Conservation (phyloP, 305 asterid species). For the Fraxinus xanthoxyloides region DNA sequence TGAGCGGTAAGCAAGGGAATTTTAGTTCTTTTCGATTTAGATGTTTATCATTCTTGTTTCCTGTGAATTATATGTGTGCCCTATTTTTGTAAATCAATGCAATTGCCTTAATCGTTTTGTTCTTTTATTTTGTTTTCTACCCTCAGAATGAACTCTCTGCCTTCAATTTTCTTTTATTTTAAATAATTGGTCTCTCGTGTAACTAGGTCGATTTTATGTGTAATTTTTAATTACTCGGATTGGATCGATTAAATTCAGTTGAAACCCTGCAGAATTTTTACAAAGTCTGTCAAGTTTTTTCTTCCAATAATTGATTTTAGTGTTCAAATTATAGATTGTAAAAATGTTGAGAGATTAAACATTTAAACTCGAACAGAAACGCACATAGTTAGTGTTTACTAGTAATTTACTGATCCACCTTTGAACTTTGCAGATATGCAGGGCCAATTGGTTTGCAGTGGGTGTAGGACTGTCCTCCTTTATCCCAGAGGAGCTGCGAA, state of each 20-base stretch:
- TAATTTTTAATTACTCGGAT: background rate
- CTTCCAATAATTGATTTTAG: background rate
- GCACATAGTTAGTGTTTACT: background rate
- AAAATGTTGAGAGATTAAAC: background rate
- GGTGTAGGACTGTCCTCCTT: constrained; percentile 78
- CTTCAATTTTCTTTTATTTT: background rate
- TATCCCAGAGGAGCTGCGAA: constrained; percentile 87
- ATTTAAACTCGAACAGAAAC: background rate
- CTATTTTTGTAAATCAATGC: background rate
- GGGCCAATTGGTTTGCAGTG: constrained; percentile 77
- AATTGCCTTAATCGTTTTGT: background rate
- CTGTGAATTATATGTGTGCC: background rate
- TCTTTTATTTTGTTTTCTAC: background rate
- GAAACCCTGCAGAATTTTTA: constrained; percentile 1
- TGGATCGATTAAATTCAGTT: background rate
- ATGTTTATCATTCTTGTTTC: background rate
- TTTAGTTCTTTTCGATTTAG: background rate
- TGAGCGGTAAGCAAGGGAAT: constrained; percentile 19
- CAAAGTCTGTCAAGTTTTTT: background rate
- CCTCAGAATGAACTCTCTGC: background rate
- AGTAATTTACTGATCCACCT: background rate
- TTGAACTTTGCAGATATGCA: constrained; percentile 54
- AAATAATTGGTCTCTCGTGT: background rate
- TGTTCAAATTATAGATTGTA: background rate
- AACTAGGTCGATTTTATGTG: background rate